These are phyloP conservation scores for Saturnispora hagleri DNA, from an alignment of 805 yeast genomes.

Conservation along the genomic window DNA sequence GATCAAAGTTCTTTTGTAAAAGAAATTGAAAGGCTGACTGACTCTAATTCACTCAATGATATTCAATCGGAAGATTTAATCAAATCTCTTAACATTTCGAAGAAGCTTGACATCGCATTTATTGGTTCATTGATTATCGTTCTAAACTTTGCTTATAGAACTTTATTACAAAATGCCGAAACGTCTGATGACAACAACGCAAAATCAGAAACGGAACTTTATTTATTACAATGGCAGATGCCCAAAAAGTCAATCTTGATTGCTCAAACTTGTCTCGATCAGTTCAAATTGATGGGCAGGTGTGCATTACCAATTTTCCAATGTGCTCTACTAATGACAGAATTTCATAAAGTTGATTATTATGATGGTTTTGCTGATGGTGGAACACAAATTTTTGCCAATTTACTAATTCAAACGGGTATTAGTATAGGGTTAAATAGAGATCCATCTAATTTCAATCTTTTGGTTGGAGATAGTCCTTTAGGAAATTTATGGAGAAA, in stretches of 20 bases:
- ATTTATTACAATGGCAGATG: constrained; percentile 24
- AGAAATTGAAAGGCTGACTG: constrained; percentile 31
- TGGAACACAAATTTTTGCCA: constrained; percentile 44
- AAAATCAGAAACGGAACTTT: constrained; percentile 25
- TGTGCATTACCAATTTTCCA: constrained; percentile 45
- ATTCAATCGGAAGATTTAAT: constrained; percentile 28
- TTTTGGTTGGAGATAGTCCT: constrained; percentile 12
- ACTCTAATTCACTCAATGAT: constrained; percentile 18
- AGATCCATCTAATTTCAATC: constrained; percentile 48
- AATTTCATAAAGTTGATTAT: constrained; percentile 43
- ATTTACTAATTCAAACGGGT: constrained; percentile 58
- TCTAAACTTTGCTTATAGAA: constrained; percentile 35
- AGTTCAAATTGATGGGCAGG: constrained; percentile 40
- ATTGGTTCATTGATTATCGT: constrained; percentile 39
- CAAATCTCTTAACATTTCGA: constrained; percentile 27
- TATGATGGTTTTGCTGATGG: constrained; percentile 47
- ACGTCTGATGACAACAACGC: constrained; percentile 19
- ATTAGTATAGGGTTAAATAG: constrained; percentile 58
- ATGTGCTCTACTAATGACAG: constrained; percentile 41
- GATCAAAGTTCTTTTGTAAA: constrained; percentile 30
- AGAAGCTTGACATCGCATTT: constrained; percentile 39
- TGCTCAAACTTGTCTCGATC: constrained; percentile 47
- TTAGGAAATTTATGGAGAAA: constrained; percentile 43
- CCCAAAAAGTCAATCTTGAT: constrained; percentile 32
- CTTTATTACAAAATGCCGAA: constrained; percentile 28